Evolutionary conservation across 192 early-diverging fungal genomes (phyloP), one percentile per base, ranked within the genome.

Genomic region (Backusella mclennaniae): DNA sequence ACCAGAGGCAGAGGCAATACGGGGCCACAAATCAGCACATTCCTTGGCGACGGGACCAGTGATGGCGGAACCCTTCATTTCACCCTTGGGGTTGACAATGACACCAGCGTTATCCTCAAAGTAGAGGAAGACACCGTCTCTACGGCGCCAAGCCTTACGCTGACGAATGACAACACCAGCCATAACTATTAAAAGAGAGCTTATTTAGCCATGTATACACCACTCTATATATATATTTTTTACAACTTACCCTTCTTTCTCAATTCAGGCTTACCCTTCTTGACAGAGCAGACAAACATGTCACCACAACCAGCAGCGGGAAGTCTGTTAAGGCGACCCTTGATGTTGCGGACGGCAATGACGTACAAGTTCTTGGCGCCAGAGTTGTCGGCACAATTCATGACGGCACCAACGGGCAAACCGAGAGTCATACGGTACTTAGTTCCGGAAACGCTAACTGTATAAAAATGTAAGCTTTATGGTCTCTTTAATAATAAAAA

Each of bases 101-200:
- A 99, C 98, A 92, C 98, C 98, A 78, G 98, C 98, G 90, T 99
- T 99, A 90, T 99, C 98, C 87, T 97, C 96, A 83, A 99, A 99
- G 92, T 97, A 99, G 78, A 99, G 92, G 90, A 94, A 98, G 87
- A 99, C 95, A 86, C 98, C 98, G 81, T 99, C 98, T 85, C 92
- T 88, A 77, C 98, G 92, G 83, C 98, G 92, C 98, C 98, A 99
- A 73, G 97, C 90, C 93, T 99, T 99, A 82, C 98, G 92, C 90
- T 99, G 98, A 78, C 98, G 96, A 79, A 99, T 92, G 77, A 99
- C 93, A 84, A 99, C 96, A 75, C 97, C 98, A 77, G 97, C 97
- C 93, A 95, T 95, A 79, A 99, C 94, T 95, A 39, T 14, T 56
- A 73, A 52, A 42, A 72, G 26, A 33, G 33, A 3, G 33, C 33